Evolutionary conservation across 2,329 filamentous ascomycete species (phyloP), one percentile per base, ranked within the genome.

Genomic region (Fusarium agapanthi): DNA sequence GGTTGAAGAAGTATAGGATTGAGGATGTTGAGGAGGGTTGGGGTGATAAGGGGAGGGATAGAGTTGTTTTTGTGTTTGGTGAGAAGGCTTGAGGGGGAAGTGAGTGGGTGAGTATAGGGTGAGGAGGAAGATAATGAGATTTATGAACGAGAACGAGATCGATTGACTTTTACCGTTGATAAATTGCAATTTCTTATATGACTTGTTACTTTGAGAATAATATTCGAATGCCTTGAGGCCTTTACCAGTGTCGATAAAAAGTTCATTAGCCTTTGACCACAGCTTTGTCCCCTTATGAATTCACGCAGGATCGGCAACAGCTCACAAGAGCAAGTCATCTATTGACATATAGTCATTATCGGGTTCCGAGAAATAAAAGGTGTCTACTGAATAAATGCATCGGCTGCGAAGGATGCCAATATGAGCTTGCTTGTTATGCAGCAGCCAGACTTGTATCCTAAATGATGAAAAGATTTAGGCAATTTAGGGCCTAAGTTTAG

Each of bases 51-150:
- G 73, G 65, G 13, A 74, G 73, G 43, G 77, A 77, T 3, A 73
- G 79, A 47, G 76, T 80, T 54, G 77, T 80, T 16, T 77, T 80
- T 59, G 77, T 79, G 15, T 74, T 76, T 50, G 76, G 76, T 9
- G 69, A 78, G 18, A 53, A 73, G 51, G 51, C 41, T 34, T 55
- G 26, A 57, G 20, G n/a, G 0, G 9, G 20, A 18, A 18, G 34
- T 18, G 50, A 7, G 15, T 40, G 24, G 5, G 9, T 40, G 24
- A 22, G n/a, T 45, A 34, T 35, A 47, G 13, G 18, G 44, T 50
- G 65, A 47, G 24, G 28, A 43, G 24, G 41, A 34, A 20, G 11
- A 30, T 48, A 12, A 28, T 43, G 26, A 47, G 32, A 24, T 24
- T 24, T 14, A 34, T 10, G 18, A 51, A 67, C 18, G 6, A 22